These are phyloP conservation scores for Zygosaccharomyces bailii DNA, from an alignment of 805 yeast genomes.

Conservation along the genomic window DNA sequence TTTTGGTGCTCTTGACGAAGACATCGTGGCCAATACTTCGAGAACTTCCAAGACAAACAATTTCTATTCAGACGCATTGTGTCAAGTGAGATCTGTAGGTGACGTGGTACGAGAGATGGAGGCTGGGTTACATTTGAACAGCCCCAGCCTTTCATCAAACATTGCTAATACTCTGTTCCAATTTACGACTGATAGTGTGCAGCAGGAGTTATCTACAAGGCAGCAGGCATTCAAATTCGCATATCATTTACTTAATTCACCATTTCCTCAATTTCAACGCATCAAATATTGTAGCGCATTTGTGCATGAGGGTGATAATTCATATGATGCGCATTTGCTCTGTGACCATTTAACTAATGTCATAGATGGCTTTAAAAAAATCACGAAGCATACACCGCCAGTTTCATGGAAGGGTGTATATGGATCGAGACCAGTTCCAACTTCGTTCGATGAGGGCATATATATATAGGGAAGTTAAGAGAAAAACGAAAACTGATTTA, in stretches of 20 bases:
- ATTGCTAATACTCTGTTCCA: slow-evolving; percentile 23
- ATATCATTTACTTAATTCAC: slow-evolving; percentile 28
- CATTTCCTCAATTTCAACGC: slow-evolving; percentile 14
- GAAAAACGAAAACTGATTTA: slow-evolving; percentile 7
- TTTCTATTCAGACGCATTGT: slow-evolving; percentile 25
- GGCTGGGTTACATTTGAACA: slow-evolving; percentile 19
- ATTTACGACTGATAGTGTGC: slow-evolving; percentile 25
- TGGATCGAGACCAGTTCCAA: slow-evolving; percentile 66
- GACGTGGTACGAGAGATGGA: slow-evolving; percentile 25
- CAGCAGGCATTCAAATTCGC: slow-evolving; percentile 31
- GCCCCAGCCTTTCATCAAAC: background rate
- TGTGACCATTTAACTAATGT: slow-evolving; percentile 24
- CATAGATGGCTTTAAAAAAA: slow-evolving; percentile 25
- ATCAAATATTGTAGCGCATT: slow-evolving; percentile 49
- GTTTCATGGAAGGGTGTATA: slow-evolving; percentile 82
- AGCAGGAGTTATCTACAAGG: slow-evolving; percentile 29
- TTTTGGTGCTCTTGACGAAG: slow-evolving; percentile 50
- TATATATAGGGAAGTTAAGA: slow-evolving; percentile 35
- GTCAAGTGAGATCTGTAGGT: slow-evolving; percentile 25
- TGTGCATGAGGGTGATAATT: slow-evolving; percentile 90
- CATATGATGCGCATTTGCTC: slow-evolving; percentile 53
- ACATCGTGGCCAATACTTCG: slow-evolving; percentile 9
- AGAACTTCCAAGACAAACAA: slow-evolving; percentile 9
- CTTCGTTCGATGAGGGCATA: slow-evolving; percentile 73
- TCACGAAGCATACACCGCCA: slow-evolving; percentile 49